Conservation (phyloP, 371 early-diverging fungal species). For the Phascolomyces articulosus region DNA sequence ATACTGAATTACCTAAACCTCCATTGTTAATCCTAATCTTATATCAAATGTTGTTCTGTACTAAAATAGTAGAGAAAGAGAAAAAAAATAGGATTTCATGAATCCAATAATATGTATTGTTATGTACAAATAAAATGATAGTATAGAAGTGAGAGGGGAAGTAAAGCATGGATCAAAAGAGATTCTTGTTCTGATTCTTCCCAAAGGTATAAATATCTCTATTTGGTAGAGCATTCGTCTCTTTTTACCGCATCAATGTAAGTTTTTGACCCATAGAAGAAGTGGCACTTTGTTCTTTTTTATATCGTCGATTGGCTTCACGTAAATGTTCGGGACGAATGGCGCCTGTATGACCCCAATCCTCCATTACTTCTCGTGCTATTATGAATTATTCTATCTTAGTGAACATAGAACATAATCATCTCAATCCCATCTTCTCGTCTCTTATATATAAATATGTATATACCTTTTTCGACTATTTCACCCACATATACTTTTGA, state of each 20-base stretch:
- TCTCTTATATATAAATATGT: background rate
- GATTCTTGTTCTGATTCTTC: too few relatives aligned
- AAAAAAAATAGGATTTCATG: too few relatives aligned
- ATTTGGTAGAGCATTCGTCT: too few relatives aligned
- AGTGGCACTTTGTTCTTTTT: slow-evolving; percentile 18
- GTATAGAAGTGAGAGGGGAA: too few relatives aligned
- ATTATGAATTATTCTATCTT: background rate
- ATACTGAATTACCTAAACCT: too few relatives aligned
- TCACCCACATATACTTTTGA: slow-evolving; percentile 97
- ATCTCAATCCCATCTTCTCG: background rate
- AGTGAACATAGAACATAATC: background rate
- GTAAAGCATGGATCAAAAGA: too few relatives aligned
- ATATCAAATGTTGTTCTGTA: too few relatives aligned
- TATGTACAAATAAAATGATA: too few relatives aligned
- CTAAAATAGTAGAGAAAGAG: too few relatives aligned
- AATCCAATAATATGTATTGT: too few relatives aligned
- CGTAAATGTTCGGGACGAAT: slow-evolving; percentile 86
- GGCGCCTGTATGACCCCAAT: slow-evolving; percentile 69
- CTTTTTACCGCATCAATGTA: background rate
- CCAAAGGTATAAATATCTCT: too few relatives aligned
- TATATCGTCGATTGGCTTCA: slow-evolving; percentile 89
- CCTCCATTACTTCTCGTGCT: slow-evolving; percentile 75
- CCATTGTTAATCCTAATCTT: too few relatives aligned
- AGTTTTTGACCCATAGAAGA: slow-evolving; percentile 9
- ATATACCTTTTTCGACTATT: slow-evolving; percentile 84